Base-by-base conservation (phyloP, 83 land plant species). In the Picea engelmannii region DNA sequence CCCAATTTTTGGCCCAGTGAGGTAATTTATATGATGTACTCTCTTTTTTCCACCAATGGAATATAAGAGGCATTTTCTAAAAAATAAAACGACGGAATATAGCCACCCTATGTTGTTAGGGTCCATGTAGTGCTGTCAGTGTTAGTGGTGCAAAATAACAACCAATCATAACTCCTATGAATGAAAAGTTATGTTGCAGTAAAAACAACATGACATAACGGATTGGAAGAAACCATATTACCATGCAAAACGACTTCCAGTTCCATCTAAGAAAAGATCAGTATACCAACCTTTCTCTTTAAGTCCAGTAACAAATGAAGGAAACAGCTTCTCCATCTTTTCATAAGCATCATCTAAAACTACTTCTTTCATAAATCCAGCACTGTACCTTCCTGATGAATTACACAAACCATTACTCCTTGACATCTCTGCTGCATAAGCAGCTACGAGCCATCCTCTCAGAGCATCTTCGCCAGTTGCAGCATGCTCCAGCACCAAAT, bases 381-480 rank as follows among this genome's bases (percentile, higher is more conserved):
- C 59, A 10, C 78, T 83, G 40, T 74, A 42, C 12, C 24, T 77
- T 77, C 63, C 42, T 15, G 58, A 61, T 9, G 47, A 15, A 81
- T 27, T 71, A 38, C 25, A 66, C 7, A 23, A 27, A 35, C 7
- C 47, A 40, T 67, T 82, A 52, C 81, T 49, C 68, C 84, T 86
- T 58, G 90, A 86, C 52, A 87, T 69, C 63, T 82, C 81, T 71
- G 94, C 85, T 78, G 90, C 91, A 84, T 88, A 92, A 7, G 96
- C 96, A 83, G 96, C 96, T 64, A 97, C 84, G 20, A 97, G 86
- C 98, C 99, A 97, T 6, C 98, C 98, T 75, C 92, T 87, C 64
- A 97, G 78, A 59, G 92, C 99, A 83, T 97, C 99, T 86, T 95
- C 99, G 17, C 98, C 99, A 24, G 92, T 89, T 38, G 99, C 99